Base-by-base conservation (phyloP, 2,329 filamentous ascomycete genomes). In the Ascosphaera pollenicola region DNA sequence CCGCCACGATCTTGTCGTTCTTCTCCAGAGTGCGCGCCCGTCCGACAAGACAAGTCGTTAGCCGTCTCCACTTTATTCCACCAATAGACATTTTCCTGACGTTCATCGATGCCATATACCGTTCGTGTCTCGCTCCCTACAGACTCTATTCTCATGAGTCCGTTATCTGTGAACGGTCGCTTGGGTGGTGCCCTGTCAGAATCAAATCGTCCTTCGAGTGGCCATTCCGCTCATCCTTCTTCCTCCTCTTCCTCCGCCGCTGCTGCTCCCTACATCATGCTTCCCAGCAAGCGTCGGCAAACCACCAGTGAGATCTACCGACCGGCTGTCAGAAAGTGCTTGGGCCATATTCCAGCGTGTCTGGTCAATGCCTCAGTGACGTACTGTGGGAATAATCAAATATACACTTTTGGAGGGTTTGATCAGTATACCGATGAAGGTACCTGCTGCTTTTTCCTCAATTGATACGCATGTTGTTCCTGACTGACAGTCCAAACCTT, bases 371-470 rank as follows among this genome's bases (percentile, higher is more conserved):
- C 89, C 39, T 95, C 89, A 1, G 87, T 95, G 43, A 98, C 89
- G n/a, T 94, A 93, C 57, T 93, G 89, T 52, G 85, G 85, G 43
- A 89, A 93, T 60, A 89, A 95, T 55, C 76, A 89, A 58, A 95
- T 98, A 49, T 95, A 91, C 59, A 89, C 87, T 8, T 98, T 98
- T 64, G 89, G 89, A 35, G 89, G 89, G 15, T 98, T 98, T 53
- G 89, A 98, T 54, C 87, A 95, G 58, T 95, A 93, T 54, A 98
- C 89, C 0, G 89, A 98, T 56, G 89, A 98, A 63, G 81, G 69
- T 69, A 45, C 17, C 49, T 48, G 21, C 26, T 37, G 19, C 17
- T 32, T 15, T n/a, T 32, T n/a, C 11, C n/a, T n/a, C 30, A 7
- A 35, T 34, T 18, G 35, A 32, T 32, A 13, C 6, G 10, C 10